Evolutionary conservation across 176 grass and related monocot genomes (phyloP).

Genomic region (Oryza rufipogon): DNA sequence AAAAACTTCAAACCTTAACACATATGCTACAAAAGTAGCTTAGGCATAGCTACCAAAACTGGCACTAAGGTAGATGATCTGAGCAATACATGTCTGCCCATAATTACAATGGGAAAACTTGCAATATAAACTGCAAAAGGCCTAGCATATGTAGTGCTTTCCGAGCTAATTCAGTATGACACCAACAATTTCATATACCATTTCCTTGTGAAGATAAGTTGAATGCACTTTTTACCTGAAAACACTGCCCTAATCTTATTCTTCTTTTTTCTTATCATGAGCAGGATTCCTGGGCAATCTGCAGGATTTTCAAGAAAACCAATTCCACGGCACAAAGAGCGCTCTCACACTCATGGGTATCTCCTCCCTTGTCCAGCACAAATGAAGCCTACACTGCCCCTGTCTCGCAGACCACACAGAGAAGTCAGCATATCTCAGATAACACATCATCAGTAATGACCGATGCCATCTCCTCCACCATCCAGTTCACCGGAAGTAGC

Average conservation of each 20-base stretch:
- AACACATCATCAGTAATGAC: conserved; percentile 56
- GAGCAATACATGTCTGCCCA: not conserved
- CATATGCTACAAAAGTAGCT: conserved; percentile 10
- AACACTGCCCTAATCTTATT: conserved; percentile 10
- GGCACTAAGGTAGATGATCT: not conserved
- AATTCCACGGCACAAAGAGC: conserved; percentile 77
- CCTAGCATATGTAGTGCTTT: not conserved
- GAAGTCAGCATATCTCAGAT: conserved; percentile 53
- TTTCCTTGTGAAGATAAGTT: conserved; percentile 20
- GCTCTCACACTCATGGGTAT: conserved; percentile 80
- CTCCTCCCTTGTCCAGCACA: conserved; percentile 50
- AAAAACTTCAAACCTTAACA: not conserved
- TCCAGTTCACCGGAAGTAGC: conserved; percentile 52
- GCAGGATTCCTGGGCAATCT: conserved; percentile 97
- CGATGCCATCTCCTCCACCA: conserved; percentile 42
- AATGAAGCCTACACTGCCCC: conserved; percentile 50
- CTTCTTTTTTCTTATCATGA: conserved; percentile 22
- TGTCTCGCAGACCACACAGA: conserved; percentile 29
- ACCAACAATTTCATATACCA: not conserved
- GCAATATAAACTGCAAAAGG: conserved; percentile 8
- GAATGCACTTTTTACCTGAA: not conserved
- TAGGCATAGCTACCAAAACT: not conserved
- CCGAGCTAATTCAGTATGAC: not conserved
- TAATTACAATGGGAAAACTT: conserved; percentile 21
- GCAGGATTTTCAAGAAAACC: conserved; percentile 97